These are phyloP conservation scores for Pichia kudriavzevii DNA, from an alignment of 1,139 yeast genomes.

Conservation along the genomic window DNA sequence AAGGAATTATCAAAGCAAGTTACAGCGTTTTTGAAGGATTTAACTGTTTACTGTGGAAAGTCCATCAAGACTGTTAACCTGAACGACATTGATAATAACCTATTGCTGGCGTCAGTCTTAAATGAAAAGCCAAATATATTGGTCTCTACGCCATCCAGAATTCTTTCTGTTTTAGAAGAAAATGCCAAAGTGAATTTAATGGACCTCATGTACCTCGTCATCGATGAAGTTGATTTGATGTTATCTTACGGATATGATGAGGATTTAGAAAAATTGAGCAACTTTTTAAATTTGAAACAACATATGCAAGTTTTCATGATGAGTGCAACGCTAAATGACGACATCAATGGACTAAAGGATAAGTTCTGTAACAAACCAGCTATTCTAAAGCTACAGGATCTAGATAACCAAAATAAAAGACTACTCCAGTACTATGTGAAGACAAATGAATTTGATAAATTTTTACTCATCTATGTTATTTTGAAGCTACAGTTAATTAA, in stretches of 20 bases:
- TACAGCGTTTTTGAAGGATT: slow-evolving; percentile 54
- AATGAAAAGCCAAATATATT: slow-evolving; percentile 72
- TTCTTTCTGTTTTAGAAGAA: slow-evolving; percentile 52
- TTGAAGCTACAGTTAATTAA: slow-evolving; percentile 82
- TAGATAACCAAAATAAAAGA: slow-evolving; percentile 46
- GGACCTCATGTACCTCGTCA: slow-evolving; percentile 61
- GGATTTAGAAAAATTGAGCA: slow-evolving; percentile 59
- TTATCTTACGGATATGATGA: slow-evolving; percentile 87
- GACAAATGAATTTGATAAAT: slow-evolving; percentile 86
- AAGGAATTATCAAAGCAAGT: slow-evolving; percentile 94
- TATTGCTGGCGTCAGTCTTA: slow-evolving; percentile 64
- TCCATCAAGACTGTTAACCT: slow-evolving; percentile 62
- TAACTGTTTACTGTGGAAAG: slow-evolving; percentile 66
- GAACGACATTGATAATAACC: slow-evolving; percentile 59
- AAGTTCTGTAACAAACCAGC: slow-evolving; percentile 85
- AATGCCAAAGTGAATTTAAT: slow-evolving; percentile 42
- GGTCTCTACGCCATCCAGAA: slow-evolving; percentile 81
- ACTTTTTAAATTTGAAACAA: slow-evolving; percentile 58
- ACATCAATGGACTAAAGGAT: slow-evolving; percentile 65
- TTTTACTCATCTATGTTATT: slow-evolving; percentile 81
- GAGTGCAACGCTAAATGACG: slow-evolving; percentile 95
- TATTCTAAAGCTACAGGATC: slow-evolving; percentile 66
- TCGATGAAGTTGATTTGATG: slow-evolving; percentile 94
- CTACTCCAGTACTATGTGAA: slow-evolving; percentile 81
- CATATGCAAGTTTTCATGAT: slow-evolving; percentile 83